phyloP scores from a whole-genome alignment of 108 stramenopile species.

The Nannochloropsis salina region DNA sequence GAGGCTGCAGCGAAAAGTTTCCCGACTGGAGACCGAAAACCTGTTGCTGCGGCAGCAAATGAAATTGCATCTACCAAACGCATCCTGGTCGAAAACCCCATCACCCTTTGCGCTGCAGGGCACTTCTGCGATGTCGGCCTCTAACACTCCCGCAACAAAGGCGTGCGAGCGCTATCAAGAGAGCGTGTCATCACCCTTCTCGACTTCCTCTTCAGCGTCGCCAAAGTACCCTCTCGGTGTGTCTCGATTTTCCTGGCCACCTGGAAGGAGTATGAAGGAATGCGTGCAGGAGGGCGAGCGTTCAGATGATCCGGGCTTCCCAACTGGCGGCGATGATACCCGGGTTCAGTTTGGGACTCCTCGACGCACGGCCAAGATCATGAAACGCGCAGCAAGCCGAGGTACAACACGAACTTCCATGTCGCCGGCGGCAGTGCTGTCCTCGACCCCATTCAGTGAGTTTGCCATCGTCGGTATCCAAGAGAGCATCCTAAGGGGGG shows the following conservation, averaged over 20 bases:
- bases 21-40: neutral
- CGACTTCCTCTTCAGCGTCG: neutral
- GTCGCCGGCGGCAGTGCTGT: neutral
- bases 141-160: neutral
- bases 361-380: neutral
- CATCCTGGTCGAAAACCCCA: neutral
- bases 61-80: neutral
- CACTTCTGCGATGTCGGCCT: neutral
- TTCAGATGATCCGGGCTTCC: neutral
- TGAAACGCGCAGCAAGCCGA: neutral
- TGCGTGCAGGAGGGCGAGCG: neutral
- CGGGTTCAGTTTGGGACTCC: neutral
- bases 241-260: neutral
- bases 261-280: neutral
- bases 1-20: neutral
- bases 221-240: constrained; percentile 13
- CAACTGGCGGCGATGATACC: neutral
- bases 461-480: constrained; percentile 3
- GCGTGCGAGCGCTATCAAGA: neutral
- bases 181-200: neutral
- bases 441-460: neutral
- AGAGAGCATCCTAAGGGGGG: neutral
- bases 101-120: neutral
- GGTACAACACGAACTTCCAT: too few species aligned
- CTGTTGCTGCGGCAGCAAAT: neutral